Percentiles rank a stretch among this genome's conserved stretches.
Conservation (phyloP, 495 filamentous ascomycete genomes). For the Talaromyces wortmannii region DNA sequence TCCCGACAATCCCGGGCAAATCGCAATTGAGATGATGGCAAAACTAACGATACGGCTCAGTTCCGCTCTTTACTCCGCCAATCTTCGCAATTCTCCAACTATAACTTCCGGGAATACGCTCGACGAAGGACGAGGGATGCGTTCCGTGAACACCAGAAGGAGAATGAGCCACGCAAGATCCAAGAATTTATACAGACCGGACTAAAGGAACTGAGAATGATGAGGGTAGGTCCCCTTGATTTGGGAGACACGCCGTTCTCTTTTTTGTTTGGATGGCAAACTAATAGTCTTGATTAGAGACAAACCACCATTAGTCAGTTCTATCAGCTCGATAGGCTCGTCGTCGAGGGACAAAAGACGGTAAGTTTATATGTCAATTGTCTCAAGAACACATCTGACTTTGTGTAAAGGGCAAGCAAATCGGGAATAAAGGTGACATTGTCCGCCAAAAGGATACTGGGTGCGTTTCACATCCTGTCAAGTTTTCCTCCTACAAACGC, state of each 20-base stretch:
- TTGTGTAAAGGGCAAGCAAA: constrained; percentile 62
- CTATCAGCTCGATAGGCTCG: constrained; percentile 84
- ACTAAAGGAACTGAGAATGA: constrained; percentile 74
- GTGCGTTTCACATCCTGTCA: constrained; percentile 37
- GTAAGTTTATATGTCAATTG: constrained; percentile 19
- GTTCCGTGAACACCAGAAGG: constrained; percentile 70
- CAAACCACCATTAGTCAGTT: constrained; percentile 95
- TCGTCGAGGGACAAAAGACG: constrained; percentile 80
- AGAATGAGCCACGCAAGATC: constrained; percentile 64
- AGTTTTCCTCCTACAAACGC: not conserved
- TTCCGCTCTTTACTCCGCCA: constrained; percentile 90
- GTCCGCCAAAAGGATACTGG: constrained; percentile 77
- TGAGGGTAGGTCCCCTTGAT: constrained; percentile 68
- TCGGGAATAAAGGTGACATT: constrained; percentile 59
- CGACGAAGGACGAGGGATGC: constrained; percentile 80
- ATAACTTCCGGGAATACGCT: constrained; percentile 97
- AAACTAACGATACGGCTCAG: constrained; percentile 33
- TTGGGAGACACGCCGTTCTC: not conserved
- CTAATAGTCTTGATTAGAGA: constrained; percentile 46
- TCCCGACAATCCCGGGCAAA: not conserved
- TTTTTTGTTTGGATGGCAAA: not conserved
- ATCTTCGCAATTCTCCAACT: constrained; percentile 78
- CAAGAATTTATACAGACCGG: constrained; percentile 89
- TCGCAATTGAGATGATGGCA: not conserved
- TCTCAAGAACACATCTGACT: not conserved